Evolutionary conservation across 1,284 basidiomycete species (phyloP).

Genomic region (Naganishia sp.): DNA sequence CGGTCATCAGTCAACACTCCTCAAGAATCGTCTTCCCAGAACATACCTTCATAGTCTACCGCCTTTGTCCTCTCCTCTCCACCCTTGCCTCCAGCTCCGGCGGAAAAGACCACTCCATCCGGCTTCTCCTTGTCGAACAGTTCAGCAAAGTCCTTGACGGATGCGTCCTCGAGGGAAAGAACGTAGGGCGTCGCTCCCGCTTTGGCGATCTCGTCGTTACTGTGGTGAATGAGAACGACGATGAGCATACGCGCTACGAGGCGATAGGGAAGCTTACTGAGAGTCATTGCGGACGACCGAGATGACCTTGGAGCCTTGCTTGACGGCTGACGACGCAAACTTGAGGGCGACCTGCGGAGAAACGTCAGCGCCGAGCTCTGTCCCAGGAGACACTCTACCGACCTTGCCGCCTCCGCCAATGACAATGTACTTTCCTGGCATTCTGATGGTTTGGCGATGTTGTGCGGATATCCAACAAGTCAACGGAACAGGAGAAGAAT

Average conservation of each 20-base stretch:
- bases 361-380: not conserved
- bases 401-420: slow-evolving; percentile 51
- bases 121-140: slow-evolving; percentile 60
- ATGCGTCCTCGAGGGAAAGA: slow-evolving; percentile 64
- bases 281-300: slow-evolving; percentile 62
- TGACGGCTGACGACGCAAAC: slow-evolving; percentile 59
- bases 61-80: slow-evolving; percentile 63
- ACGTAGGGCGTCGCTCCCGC: slow-evolving; percentile 60
- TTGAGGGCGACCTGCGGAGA: slow-evolving; percentile 59
- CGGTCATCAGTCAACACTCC: not conserved
- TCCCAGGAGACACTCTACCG: not conserved
- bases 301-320: slow-evolving; percentile 56
- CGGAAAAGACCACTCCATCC: slow-evolving; percentile 64
- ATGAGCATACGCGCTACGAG: not conserved
- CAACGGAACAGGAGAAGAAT: not conserved
- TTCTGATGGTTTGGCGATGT: not conserved
- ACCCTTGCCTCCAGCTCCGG: slow-evolving; percentile 70
- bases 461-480: not conserved
- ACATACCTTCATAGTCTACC: slow-evolving; percentile 63
- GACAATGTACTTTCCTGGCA: slow-evolving; percentile 42
- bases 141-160: slow-evolving; percentile 58
- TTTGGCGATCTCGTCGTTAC: slow-evolving; percentile 56
- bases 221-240: slow-evolving; percentile 44
- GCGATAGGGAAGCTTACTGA: slow-evolving; percentile 42
- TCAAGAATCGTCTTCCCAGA: not conserved